Evolutionary conservation across 129 eudicot genomes (phyloP).

Genomic region (Scalesia atractyloides): DNA sequence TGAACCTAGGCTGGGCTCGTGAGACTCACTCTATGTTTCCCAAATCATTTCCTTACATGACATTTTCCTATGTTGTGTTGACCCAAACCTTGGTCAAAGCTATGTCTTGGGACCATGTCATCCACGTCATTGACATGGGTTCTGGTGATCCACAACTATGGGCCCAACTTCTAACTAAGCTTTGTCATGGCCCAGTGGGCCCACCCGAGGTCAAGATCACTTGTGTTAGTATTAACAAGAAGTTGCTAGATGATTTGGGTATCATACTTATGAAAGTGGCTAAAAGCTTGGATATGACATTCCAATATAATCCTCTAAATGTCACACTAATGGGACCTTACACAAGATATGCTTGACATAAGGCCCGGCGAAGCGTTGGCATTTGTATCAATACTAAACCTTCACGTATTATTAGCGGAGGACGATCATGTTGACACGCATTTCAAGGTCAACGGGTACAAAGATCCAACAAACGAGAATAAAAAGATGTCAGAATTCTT

Average conservation of each 20-base stretch:
- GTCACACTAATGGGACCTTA: constrained; percentile 36
- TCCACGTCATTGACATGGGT: constrained; percentile 62
- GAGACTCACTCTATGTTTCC: constrained; percentile 34
- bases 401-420: constrained; percentile 50
- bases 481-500: constrained; percentile 39
- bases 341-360: constrained; percentile 45
- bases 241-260: constrained; percentile 42
- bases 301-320: constrained; percentile 49
- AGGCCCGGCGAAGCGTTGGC: constrained; percentile 54
- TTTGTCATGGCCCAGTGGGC: constrained; percentile 37
- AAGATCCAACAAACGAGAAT: constrained; percentile 24
- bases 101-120: constrained; percentile 38
- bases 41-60: constrained; percentile 44
- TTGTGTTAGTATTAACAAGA: constrained; percentile 42
- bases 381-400: constrained; percentile 38
- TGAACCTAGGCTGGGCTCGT: constrained; percentile 37
- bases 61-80: constrained; percentile 29
- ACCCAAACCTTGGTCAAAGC: constrained; percentile 40
- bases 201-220: constrained; percentile 54
- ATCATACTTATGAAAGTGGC: constrained; percentile 46
- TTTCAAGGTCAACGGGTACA: constrained; percentile 32
- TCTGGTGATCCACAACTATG: constrained; percentile 47
- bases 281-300: constrained; percentile 38
- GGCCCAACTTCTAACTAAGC: constrained; percentile 38
- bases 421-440: constrained; percentile 40